Evolutionary conservation across 1,284 basidiomycete genomes (phyloP), one percentile per base, ranked within the genome.

Genomic region (Schizophyllum amplum): DNA sequence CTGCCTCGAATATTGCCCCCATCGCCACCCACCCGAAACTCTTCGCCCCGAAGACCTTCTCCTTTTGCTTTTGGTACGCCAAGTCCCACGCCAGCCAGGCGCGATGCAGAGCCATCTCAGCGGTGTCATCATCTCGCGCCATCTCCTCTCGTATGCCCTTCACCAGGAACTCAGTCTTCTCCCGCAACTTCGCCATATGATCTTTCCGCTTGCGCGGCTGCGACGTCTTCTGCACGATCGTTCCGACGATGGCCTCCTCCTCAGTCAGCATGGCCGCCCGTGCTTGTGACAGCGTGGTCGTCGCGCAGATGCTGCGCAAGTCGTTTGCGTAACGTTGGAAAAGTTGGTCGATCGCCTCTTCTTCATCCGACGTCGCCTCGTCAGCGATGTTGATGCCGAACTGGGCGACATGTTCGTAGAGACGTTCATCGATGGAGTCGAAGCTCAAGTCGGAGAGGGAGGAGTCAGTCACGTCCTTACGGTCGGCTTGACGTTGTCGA

Each of bases 11-110:
- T 33, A 83, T 71, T 9, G 72, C 73, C 3, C 79, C 77, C 26
- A 86, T 68, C 2, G 81, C 76, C 23, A 86, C 65, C 80, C 81
- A 86, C 25, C 76, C 76, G 66, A 84, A 86, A 63, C 81, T 84
- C 52, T 76, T 72, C 21, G 78, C 79, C 1, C 83, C 84, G 61
- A 85, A 85, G 2, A 63, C 60, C n/a, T 71, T 67, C 17, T 71
- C 67, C 17, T 66, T 66, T 55, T 74, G 62, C 2, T 67, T 60
- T 4, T 67, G 57, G 59, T 54, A 0, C 82, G 62, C 57, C 73
- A 66, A 74, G 78, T 84, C 5, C 81, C 79, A 6, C 75, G 65
- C 42, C 11, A 11, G n/a, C 81, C 79, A 84, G 4, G 75, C 75
- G 13, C 73, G 70, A 57, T 68, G 60, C 50, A 84, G 66, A 51